Evolutionary conservation across 768 basidiomycete genomes (phyloP).

Genomic region (Naganishia antarctica): DNA sequence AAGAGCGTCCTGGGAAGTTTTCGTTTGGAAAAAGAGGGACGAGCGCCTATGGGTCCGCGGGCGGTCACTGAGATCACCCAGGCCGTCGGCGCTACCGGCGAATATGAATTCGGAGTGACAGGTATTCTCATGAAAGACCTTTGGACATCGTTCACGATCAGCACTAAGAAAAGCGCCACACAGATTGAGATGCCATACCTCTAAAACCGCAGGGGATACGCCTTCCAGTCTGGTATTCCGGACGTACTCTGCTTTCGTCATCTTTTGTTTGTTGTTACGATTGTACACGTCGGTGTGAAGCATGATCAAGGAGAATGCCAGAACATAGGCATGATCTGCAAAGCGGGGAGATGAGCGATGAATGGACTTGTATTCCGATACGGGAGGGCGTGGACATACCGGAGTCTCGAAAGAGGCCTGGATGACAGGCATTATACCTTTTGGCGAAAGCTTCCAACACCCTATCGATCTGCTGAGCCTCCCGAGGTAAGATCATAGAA

Average conservation of each 20-base stretch:
- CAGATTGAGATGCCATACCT: conserved; percentile 66
- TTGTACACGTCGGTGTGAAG: conserved; percentile 98
- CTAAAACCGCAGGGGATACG: conserved; percentile 72
- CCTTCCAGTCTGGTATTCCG: conserved; percentile 87
- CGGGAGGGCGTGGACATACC: conserved; percentile 56
- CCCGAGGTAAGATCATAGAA: conserved; percentile 83
- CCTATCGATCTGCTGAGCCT: conserved; percentile 97
- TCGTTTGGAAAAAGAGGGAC: conserved; percentile 3
- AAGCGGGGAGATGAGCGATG: no score
- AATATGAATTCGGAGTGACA: conserved; percentile 94
- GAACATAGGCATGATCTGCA: conserved; percentile 87
- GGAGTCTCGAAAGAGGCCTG: conserved; percentile 67
- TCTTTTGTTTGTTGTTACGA: conserved; percentile 93
- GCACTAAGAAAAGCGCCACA: neutral
- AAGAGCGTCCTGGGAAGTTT: neutral
- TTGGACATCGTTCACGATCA: conserved; percentile 10
- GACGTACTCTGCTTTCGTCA: conserved; percentile 90
- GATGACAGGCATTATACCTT: conserved; percentile 77
- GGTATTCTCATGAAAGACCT: conserved; percentile 97
- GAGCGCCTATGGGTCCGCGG: conserved; percentile 13
- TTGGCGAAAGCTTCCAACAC: conserved; percentile 92
- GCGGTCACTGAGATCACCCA: neutral
- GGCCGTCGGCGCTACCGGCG: conserved; percentile 65
- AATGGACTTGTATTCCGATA: no score
- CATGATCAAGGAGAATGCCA: conserved; percentile 98